Conservation (phyloP, 169 alveolate genomes). For the Eimeria necatrix region DNA sequence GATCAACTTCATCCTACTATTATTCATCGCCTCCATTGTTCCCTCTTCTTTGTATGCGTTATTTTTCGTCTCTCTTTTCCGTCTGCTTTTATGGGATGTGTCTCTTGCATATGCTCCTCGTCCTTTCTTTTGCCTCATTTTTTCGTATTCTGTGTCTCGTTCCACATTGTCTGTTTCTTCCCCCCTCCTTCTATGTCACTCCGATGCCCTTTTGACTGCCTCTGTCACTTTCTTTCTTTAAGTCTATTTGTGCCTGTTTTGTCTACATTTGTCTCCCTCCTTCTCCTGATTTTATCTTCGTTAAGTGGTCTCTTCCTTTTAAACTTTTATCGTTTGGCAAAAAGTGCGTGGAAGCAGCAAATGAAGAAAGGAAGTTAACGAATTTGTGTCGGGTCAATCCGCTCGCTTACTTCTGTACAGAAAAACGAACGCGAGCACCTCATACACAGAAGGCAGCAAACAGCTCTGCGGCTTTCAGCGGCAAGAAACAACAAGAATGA, state of each 20-base stretch:
- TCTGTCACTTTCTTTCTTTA: background rate
- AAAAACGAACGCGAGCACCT: conserved; percentile 9
- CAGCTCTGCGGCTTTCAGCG: conserved; percentile 2
- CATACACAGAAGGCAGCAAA: background rate
- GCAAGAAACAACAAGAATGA: background rate
- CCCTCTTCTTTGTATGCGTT: background rate
- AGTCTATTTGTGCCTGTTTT: background rate
- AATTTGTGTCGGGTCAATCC: too few relatives aligned
- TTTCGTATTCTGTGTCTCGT: background rate
- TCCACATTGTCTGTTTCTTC: background rate
- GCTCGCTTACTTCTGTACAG: background rate
- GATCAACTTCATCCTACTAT: background rate
- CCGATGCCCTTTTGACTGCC: background rate
- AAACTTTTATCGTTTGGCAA: background rate
- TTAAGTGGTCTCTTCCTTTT: background rate
- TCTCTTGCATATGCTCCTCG: background rate
- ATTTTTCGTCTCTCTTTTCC: background rate
- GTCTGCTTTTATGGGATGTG: background rate
- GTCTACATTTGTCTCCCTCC: background rate
- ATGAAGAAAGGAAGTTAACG: too few relatives aligned
- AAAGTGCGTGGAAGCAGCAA: too few relatives aligned
- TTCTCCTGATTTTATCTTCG: background rate
- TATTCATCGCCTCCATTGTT: background rate
- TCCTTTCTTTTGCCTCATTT: background rate
- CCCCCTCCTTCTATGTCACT: background rate